phyloP scores from a whole-genome alignment of 2,329 filamentous ascomycete genomes.

The Pseudogymnoascus sp. region DNA sequence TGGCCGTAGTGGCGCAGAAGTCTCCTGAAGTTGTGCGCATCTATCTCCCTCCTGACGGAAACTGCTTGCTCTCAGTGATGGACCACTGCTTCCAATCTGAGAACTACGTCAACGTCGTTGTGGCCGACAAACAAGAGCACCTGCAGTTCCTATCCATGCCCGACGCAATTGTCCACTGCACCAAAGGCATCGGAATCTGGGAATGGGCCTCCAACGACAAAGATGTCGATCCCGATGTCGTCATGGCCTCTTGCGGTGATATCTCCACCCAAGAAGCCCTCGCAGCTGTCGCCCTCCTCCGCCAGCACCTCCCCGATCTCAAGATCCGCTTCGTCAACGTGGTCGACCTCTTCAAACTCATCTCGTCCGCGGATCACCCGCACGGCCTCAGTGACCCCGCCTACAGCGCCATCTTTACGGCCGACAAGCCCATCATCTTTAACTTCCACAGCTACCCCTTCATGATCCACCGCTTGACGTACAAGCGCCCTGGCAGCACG shows the following conservation, averaged over 20 bases:
- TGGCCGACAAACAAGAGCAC: slow-evolving; percentile 72
- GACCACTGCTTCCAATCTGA: slow-evolving; percentile 64
- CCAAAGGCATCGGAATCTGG: slow-evolving; percentile 72
- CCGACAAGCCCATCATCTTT: slow-evolving; percentile 65
- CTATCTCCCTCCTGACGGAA: slow-evolving; percentile 72
- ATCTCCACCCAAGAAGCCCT: slow-evolving; percentile 66
- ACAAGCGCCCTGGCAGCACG: slow-evolving; percentile 59
- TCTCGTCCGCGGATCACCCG: slow-evolving; percentile 59
- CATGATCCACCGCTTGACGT: slow-evolving; percentile 68
- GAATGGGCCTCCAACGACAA: slow-evolving; percentile 65
- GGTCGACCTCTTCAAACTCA: slow-evolving; percentile 73
- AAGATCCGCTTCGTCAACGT: slow-evolving; percentile 74
- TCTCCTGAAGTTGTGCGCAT: slow-evolving; percentile 71
- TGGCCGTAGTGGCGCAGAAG: slow-evolving; percentile 73
- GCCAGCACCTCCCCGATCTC: slow-evolving; percentile 61
- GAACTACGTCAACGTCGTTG: slow-evolving; percentile 76
- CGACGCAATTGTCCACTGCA: slow-evolving; percentile 64
- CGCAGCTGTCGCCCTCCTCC: slow-evolving; percentile 64
- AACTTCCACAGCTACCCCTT: slow-evolving; percentile 81
- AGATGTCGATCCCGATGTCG: slow-evolving; percentile 58
- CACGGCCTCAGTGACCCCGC: slow-evolving; percentile 61
- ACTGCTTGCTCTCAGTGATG: slow-evolving; percentile 66
- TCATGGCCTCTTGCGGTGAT: slow-evolving; percentile 71
- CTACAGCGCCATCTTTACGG: slow-evolving; percentile 63
- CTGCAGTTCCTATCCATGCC: slow-evolving; percentile 69